These are phyloP conservation scores for Phanerochaete carnosa DNA, from an alignment of 768 basidiomycete genomes.

Conservation along the genomic window DNA sequence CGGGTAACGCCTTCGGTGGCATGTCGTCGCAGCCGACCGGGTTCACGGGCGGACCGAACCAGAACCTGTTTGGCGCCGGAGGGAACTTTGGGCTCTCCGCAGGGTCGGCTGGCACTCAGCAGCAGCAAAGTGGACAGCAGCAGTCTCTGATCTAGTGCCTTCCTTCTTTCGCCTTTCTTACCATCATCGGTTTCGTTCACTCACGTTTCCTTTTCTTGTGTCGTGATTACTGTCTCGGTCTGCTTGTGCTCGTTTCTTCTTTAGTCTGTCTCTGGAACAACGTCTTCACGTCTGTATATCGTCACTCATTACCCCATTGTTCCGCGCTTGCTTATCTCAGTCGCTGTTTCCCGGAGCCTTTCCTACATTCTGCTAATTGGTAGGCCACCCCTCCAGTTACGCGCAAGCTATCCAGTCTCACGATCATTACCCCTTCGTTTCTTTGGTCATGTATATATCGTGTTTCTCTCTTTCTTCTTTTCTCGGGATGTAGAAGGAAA, in stretches of 20 bases:
- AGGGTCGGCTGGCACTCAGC: conserved; percentile 14
- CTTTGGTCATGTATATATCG: background rate
- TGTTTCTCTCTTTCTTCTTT: background rate
- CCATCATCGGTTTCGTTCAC: too few relatives aligned
- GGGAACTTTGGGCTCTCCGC: conserved; percentile 13
- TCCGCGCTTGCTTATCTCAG: background rate
- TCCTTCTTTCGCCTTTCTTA: background rate
- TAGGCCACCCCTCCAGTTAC: background rate
- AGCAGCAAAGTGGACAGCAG: conserved; percentile 38
- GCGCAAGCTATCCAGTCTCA: background rate
- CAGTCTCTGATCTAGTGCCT: conserved; percentile 44
- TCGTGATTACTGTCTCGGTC: background rate
- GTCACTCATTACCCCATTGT: background rate
- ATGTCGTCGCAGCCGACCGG: conserved; percentile 18
- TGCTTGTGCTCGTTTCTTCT: background rate
- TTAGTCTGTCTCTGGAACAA: background rate
- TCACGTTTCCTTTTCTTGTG: background rate
- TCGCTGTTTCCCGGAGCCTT: background rate
- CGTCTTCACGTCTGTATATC: background rate
- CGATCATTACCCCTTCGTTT: background rate
- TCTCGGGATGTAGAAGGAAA: background rate
- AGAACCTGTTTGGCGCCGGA: conserved; percentile 15
- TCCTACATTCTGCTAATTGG: background rate
- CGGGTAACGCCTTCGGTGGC: conserved; percentile 11
- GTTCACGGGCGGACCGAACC: conserved; percentile 14